Evolutionary conservation across 139 green algal genomes (phyloP).

Genomic region (Chlorella sp.): DNA sequence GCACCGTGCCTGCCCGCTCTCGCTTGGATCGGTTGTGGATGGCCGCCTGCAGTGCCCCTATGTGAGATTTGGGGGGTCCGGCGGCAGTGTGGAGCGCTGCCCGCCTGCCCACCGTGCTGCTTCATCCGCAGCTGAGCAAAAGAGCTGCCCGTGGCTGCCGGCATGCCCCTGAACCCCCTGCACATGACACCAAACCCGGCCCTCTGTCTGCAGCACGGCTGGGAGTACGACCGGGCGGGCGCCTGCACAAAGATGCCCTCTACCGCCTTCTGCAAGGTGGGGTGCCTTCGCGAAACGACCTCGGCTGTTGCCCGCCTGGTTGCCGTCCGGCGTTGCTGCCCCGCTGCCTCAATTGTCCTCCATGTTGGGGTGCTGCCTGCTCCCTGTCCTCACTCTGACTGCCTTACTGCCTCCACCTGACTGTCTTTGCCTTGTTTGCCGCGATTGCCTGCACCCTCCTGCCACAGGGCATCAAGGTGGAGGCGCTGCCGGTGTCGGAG

Average conservation of each 20-base stretch:
- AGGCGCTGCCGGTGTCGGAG: slow-evolving; percentile 82
- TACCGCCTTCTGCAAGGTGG: slow-evolving; percentile 71
- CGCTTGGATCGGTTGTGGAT: slow-evolving; percentile 79
- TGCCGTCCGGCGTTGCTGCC: too few species aligned
- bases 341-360: too few species aligned
- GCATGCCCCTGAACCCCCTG: neutral
- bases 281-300: too few species aligned
- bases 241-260: slow-evolving; percentile 95
- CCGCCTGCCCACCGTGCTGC: too few species aligned
- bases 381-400: neutral
- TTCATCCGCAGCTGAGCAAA: too few species aligned
- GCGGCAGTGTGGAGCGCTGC: too few species aligned
- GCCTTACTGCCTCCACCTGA: neutral
- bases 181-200: too few species aligned
- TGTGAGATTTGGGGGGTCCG: neutral
- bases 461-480: slow-evolving; percentile 71
- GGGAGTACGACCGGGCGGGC: slow-evolving; percentile 85
- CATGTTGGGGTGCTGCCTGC: too few species aligned
- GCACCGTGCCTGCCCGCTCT: slow-evolving; percentile 96
- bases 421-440: too few species aligned
- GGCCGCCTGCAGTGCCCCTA: slow-evolving; percentile 88
- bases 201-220: slow-evolving; percentile 63
- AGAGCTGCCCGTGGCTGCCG: too few species aligned
- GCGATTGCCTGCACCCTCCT: neutral
- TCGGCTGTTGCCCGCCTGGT: too few species aligned